phyloP scores from a whole-genome alignment of 2,329 filamentous ascomycete species.

The Fusarium nodosum region DNA sequence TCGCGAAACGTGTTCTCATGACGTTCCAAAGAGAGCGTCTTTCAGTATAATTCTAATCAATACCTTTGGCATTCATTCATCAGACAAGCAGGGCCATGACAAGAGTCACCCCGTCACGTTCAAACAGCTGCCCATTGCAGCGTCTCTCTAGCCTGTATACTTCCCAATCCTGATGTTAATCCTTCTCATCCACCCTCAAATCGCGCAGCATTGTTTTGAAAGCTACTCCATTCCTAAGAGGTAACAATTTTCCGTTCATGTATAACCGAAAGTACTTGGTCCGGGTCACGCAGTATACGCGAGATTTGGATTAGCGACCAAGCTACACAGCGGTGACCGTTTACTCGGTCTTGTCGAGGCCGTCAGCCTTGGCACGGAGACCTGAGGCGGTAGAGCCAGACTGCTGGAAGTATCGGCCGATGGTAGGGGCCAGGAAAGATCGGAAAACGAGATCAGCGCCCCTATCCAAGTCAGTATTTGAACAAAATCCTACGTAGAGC shows the following conservation, averaged over 20 bases:
- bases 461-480: constrained; percentile 62
- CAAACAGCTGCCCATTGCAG: constrained; percentile 26
- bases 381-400: constrained; percentile 82
- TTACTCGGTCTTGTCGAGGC: constrained; percentile 78
- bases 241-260: constrained; percentile 34
- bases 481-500: constrained; percentile 16
- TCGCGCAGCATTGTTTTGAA: constrained; percentile 22
- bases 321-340: constrained; percentile 28
- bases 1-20: constrained; percentile 49
- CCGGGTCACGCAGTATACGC: constrained; percentile 42
- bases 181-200: constrained; percentile 35
- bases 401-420: constrained; percentile 89
- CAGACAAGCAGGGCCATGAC: constrained; percentile 43
- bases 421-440: constrained; percentile 91
- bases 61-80: constrained; percentile 42
- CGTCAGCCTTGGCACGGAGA: constrained; percentile 89
- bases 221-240: constrained; percentile 29
- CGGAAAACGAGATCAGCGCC: constrained; percentile 97
- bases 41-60: constrained; percentile 47
- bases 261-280: constrained; percentile 43
- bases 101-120: constrained; percentile 33
- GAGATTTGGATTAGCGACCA: constrained; percentile 50
- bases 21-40: constrained; percentile 46
- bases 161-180: constrained; percentile 11
- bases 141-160: constrained; percentile 21